phyloP scores from a whole-genome alignment of 2,329 filamentous ascomycete genomes.

The Cryphonectria parasitica region DNA sequence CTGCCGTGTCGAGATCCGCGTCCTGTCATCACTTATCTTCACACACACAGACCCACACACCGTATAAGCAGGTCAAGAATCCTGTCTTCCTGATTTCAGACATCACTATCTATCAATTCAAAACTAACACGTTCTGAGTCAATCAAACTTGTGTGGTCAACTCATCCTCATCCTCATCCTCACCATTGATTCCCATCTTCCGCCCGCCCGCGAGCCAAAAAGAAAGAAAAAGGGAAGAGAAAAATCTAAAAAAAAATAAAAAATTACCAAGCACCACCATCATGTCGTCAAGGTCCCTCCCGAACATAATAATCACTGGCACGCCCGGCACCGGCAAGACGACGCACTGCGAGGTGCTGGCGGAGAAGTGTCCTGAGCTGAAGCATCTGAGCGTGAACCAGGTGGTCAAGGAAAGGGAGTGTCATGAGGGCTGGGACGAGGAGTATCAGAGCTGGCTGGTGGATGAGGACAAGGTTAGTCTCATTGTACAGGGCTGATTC shows the following conservation, averaged over 20 bases:
- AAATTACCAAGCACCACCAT: neutral
- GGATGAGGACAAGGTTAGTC: constrained; percentile 86
- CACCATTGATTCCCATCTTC: neutral
- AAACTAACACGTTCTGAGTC: neutral
- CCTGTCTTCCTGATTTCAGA: neutral
- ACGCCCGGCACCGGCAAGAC: constrained; percentile 97
- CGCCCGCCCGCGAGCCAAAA: too few species aligned
- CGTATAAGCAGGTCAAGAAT: neutral
- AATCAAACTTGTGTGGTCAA: neutral
- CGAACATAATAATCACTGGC: constrained; percentile 94
- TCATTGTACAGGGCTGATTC: neutral
- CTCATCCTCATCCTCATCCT: neutral
- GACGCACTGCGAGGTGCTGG: constrained; percentile 83
- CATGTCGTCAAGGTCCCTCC: constrained; percentile 54
- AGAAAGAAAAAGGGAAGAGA: too few species aligned
- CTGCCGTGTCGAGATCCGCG: neutral
- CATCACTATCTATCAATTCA: neutral
- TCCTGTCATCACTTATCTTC: neutral
- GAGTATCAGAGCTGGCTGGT: constrained; percentile 89
- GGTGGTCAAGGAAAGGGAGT: constrained; percentile 84
- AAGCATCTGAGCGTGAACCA: constrained; percentile 88
- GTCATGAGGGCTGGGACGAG: constrained; percentile 86
- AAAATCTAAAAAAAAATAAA: too few species aligned
- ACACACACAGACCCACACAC: neutral
- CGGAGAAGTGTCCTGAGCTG: constrained; percentile 69